Percentiles rank a stretch among this genome's conserved stretches.
Evolutionary conservation across 1,139 yeast genomes (phyloP).

Genomic region (Lodderomyces metapsilosis): DNA sequence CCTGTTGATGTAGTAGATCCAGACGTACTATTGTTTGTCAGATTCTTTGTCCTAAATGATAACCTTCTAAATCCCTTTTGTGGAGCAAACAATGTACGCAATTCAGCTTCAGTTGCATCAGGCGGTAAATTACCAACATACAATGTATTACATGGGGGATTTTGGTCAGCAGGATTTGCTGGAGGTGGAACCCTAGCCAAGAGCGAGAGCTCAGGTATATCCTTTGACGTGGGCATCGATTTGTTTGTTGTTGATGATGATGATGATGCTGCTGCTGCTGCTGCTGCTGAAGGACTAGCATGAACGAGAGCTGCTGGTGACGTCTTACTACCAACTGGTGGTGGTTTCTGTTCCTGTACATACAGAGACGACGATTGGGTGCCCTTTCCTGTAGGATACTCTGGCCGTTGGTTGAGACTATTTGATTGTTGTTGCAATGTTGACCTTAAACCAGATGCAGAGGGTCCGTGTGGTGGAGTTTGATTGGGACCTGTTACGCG

Average conservation of each 20-base stretch:
- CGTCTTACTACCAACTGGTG: conserved; percentile 13
- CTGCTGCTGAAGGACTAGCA: conserved; percentile 15
- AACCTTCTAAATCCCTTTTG: conserved; percentile 91
- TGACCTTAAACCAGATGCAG: conserved; percentile 13
- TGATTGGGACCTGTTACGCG: conserved; percentile 6
- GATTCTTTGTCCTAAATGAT: conserved; percentile 77
- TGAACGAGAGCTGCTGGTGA: conserved; percentile 19
- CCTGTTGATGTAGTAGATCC: not conserved
- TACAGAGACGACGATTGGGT: conserved; percentile 5
- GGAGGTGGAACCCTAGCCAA: conserved; percentile 89
- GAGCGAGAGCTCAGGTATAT: conserved; percentile 69
- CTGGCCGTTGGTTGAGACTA: conserved; percentile 9
- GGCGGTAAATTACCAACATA: conserved; percentile 97
- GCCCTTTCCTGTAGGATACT: conserved; percentile 8
- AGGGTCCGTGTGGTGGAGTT: conserved; percentile 12
- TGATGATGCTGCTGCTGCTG: conserved; percentile 19
- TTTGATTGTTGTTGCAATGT: conserved; percentile 12
- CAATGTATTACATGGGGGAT: conserved; percentile 96
- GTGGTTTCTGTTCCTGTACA: conserved; percentile 6
- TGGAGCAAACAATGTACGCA: conserved; percentile 80
- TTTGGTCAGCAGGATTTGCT: conserved; percentile 98
- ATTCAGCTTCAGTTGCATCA: conserved; percentile 92
- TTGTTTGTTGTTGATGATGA: conserved; percentile 11
- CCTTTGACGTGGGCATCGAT: conserved; percentile 22
- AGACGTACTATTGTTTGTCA: conserved; percentile 24